Base-by-base conservation (phyloP, 305 asterid genomes). In the Petunia hybrid region DNA sequence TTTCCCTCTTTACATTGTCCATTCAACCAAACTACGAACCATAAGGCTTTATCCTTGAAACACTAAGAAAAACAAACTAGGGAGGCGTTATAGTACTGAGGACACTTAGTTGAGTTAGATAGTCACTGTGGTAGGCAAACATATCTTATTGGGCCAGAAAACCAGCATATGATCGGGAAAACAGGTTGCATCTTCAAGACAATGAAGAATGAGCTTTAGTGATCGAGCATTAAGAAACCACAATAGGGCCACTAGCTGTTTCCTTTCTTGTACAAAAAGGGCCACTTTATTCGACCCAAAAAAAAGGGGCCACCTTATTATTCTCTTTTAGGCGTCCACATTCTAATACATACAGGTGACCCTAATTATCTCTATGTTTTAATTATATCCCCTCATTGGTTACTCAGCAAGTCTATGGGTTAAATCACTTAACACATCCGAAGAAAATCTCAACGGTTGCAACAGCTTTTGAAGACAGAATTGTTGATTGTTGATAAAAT, bases 151-250 rank as follows among this genome's bases (percentile, higher is more conserved):
- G 63, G 78, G 36, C 8, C 46, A 36, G 2, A 6, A 73, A 71
- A 36, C 78, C 42, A 51, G 63, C 63, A 51, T 35, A 22, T 73
- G 78, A 38, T 73, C 46, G 36, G 62, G 78, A 73, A 46, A 73
- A 73, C 35, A 73, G 63, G 78, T 1, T 36, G 35, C 78, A 51
- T 8, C 8, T 51, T 73, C 46, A 36, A 73, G 46, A 73, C 4
- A 73, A 73, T 73, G 63, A 36, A 13, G 46, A 73, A 10, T 73
- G 55, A 4, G 2, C 78, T 73, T 43, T 36, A 13, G 36, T 0
- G 2, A 36, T 51, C 46, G 63, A 51, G 77, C 55, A 16, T 42
- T 51, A 73, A 73, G 46, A 73, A 36, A 63, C 69, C 14, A 48
- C 48, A 12, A 10, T 51, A 51, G 35, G 36, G 78, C 2, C 78